A percentile compares a stretch with the other conserved stretches of the same genome.
Evolutionary conservation across 352 stramenopile genomes (phyloP).

Genomic region (Globisporangium megalacanthum): DNA sequence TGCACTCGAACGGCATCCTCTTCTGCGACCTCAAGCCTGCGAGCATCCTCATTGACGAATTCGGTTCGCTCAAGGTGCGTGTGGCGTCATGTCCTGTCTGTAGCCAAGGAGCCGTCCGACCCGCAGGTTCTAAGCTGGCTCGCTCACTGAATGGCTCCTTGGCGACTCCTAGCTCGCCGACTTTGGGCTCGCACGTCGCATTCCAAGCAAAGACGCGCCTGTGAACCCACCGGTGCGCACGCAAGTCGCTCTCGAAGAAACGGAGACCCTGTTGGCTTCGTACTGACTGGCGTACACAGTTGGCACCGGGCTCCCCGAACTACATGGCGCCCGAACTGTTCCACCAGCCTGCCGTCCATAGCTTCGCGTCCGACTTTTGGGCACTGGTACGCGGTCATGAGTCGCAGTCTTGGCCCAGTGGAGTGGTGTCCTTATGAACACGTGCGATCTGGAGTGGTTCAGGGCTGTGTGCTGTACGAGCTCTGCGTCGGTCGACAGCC

Average conservation of each 20-base stretch:
- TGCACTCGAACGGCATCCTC: conserved; percentile 85
- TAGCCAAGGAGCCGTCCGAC: too few relatives aligned
- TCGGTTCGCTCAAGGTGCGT: conserved; percentile 84
- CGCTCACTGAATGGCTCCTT: too few relatives aligned
- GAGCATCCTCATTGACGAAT: conserved; percentile 92
- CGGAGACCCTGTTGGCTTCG: too few relatives aligned
- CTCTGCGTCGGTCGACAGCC: conserved; percentile 56
- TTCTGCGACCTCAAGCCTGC: conserved; percentile 90
- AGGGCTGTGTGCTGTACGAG: conserved; percentile 82
- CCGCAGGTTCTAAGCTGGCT: too few relatives aligned
- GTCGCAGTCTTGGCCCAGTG: too few relatives aligned
- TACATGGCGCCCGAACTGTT: conserved; percentile 94
- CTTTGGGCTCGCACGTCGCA: conserved; percentile 84
- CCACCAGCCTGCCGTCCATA: conserved; percentile 73
- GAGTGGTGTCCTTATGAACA: not conserved
- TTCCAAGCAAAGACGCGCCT: conserved; percentile 50
- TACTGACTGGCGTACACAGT: conserved; percentile 13
- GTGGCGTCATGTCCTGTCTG: not conserved
- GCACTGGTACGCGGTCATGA: conserved; percentile 37
- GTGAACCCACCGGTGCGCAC: conserved; percentile 25
- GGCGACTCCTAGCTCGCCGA: conserved; percentile 58
- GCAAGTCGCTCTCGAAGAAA: not conserved
- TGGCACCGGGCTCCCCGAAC: conserved; percentile 70
- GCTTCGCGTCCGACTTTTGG: conserved; percentile 89
- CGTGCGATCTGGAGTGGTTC: not conserved